These are phyloP conservation scores for Pestalotiopsis sp. DNA, from an alignment of 2,329 filamentous ascomycete species.

Conservation along the genomic window DNA sequence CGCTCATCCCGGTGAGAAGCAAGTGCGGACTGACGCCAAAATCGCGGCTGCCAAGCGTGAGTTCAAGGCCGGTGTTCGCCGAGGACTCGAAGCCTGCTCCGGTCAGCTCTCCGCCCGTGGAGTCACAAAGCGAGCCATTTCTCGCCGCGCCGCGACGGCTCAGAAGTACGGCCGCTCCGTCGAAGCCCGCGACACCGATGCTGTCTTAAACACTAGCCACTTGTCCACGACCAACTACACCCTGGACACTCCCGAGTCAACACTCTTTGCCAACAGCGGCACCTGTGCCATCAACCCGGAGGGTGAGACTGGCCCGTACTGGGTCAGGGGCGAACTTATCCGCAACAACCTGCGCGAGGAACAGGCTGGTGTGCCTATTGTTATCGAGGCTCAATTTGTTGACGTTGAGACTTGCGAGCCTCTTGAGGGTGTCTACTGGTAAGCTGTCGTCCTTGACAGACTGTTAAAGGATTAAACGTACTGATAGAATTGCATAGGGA, in stretches of 20 bases:
- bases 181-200: slow-evolving; percentile 32
- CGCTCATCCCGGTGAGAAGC: slow-evolving; percentile 2
- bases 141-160: slow-evolving; percentile 1
- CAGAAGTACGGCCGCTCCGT: neutral
- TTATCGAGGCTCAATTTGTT: slow-evolving; percentile 54
- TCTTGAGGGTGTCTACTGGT: slow-evolving; percentile 44
- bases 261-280: slow-evolving; percentile 42
- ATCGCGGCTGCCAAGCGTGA: neutral
- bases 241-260: slow-evolving; percentile 31
- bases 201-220: slow-evolving; percentile 14
- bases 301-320: slow-evolving; percentile 56
- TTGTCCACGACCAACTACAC: slow-evolving; percentile 37
- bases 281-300: slow-evolving; percentile 53
- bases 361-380: slow-evolving; percentile 49
- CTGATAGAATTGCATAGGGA: slow-evolving; percentile 28
- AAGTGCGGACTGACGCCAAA: neutral
- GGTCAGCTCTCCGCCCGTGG: neutral
- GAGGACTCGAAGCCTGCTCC: slow-evolving; percentile 3
- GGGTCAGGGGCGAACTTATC: slow-evolving; percentile 52
- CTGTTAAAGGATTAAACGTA: too few relatives aligned
- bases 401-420: slow-evolving; percentile 55
- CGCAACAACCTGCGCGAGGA: slow-evolving; percentile 48
- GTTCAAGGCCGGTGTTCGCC: neutral
- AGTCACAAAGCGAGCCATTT: neutral
- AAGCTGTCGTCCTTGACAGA: too few relatives aligned